phyloP scores from a whole-genome alignment of 208 protist species.

The Wallacemonas sp. region DNA sequence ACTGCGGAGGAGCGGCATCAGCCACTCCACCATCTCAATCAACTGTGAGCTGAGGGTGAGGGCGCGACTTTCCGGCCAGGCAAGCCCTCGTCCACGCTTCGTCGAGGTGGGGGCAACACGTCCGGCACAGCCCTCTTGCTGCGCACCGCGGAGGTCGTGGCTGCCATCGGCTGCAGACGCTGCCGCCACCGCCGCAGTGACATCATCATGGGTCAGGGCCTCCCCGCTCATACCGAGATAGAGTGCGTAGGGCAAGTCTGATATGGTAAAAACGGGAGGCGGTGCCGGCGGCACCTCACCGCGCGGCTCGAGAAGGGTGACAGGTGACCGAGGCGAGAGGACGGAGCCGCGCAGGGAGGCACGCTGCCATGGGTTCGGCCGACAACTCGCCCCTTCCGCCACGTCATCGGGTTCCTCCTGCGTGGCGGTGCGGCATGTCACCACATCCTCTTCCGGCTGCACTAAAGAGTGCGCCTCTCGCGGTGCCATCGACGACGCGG shows the following conservation, averaged over 20 bases:
- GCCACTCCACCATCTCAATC: conserved; percentile 48
- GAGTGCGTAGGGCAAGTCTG: background rate
- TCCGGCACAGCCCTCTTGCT: background rate
- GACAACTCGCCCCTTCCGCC: too few relatives aligned
- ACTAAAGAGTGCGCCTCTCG: too few relatives aligned
- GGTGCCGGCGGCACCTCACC: too few relatives aligned
- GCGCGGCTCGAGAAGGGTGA: too few relatives aligned
- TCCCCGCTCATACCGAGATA: conserved; percentile 1
- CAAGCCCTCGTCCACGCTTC: background rate
- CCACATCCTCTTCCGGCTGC: too few relatives aligned
- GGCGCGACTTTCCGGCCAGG: background rate
- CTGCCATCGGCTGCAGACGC: background rate
- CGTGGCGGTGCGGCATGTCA: too few relatives aligned
- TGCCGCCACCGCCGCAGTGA: background rate
- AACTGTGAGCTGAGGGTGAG: conserved; percentile 5
- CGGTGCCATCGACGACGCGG: background rate
- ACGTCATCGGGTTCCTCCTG: too few relatives aligned
- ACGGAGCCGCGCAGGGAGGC: too few relatives aligned
- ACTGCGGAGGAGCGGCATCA: conserved; percentile 41
- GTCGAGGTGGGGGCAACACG: background rate
- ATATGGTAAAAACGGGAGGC: conserved; percentile 1
- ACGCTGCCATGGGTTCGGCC: too few relatives aligned
- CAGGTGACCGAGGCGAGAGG: too few relatives aligned
- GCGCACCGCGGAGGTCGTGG: too few relatives aligned
- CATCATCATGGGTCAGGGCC: background rate